Evolutionary conservation across 2,329 filamentous ascomycete species (phyloP).

Genomic region (Incumbomyces lentus): DNA sequence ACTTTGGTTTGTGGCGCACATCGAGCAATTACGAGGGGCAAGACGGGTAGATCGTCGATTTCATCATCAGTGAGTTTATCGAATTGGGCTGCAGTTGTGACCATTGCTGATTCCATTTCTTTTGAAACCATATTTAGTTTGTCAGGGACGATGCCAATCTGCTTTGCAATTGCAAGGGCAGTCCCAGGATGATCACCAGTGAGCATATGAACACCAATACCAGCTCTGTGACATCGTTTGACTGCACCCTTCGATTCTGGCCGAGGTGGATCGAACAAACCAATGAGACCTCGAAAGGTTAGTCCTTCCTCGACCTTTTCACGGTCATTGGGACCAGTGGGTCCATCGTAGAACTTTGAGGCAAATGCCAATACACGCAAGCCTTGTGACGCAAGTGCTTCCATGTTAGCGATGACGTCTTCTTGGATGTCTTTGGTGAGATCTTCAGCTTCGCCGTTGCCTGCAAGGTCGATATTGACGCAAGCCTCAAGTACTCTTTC

Average conservation of each 20-base stretch:
- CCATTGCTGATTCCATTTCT: slow-evolving; percentile 54
- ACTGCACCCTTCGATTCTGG: slow-evolving; percentile 67
- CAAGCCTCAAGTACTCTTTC: slow-evolving; percentile 51
- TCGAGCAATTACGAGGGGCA: slow-evolving; percentile 40
- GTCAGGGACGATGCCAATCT: slow-evolving; percentile 65
- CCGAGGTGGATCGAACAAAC: slow-evolving; percentile 78
- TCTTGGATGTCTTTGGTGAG: slow-evolving; percentile 43
- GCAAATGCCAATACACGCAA: slow-evolving; percentile 46
- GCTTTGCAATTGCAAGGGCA: slow-evolving; percentile 64
- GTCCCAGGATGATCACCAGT: slow-evolving; percentile 75
- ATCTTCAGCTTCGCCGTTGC: slow-evolving; percentile 26
- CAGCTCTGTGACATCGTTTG: slow-evolving; percentile 58
- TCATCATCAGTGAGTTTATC: slow-evolving; percentile 65
- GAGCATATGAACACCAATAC: slow-evolving; percentile 73
- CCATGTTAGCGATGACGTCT: slow-evolving; percentile 51
- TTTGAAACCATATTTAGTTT: slow-evolving; percentile 42
- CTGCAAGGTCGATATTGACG: slow-evolving; percentile 32
- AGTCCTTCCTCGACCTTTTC: slow-evolving; percentile 53
- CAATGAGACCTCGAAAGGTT: slow-evolving; percentile 68
- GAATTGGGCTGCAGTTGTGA: slow-evolving; percentile 68
- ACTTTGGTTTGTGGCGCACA: slow-evolving; percentile 14
- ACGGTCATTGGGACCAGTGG: slow-evolving; percentile 43
- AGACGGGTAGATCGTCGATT: slow-evolving; percentile 48
- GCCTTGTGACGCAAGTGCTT: slow-evolving; percentile 49
- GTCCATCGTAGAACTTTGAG: slow-evolving; percentile 28